A percentile compares a stretch with the other conserved stretches of the same genome.
phyloP scores from a whole-genome alignment of 306 rosid species.

The Corylus americana region DNA sequence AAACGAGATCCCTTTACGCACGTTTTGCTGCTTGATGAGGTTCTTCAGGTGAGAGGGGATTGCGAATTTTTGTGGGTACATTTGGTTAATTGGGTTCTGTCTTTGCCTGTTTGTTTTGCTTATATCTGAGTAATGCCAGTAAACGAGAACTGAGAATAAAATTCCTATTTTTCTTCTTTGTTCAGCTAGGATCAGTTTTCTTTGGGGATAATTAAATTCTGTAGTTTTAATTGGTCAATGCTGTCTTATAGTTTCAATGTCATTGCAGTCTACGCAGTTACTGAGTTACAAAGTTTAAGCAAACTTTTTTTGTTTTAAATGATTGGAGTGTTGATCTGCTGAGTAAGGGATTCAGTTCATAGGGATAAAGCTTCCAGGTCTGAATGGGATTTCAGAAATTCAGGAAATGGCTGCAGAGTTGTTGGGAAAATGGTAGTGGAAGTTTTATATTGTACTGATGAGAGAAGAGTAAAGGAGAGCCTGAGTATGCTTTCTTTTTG shows the following conservation, averaged over 20 bases:
- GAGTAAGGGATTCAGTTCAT: background rate
- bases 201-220: background rate
- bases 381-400: background rate
- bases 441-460: background rate
- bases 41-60: slow-evolving; percentile 62
- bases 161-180: background rate
- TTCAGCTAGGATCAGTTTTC: background rate
- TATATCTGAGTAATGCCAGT: background rate
- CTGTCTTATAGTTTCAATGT: background rate
- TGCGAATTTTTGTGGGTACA: slow-evolving; percentile 8
- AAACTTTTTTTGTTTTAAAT: background rate
- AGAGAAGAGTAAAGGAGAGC: background rate
- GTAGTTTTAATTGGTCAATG: background rate
- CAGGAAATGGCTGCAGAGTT: background rate
- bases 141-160: background rate
- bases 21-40: slow-evolving; percentile 93
- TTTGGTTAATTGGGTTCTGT: background rate
- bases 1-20: slow-evolving; percentile 92
- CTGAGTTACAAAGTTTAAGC: background rate
- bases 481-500: background rate
- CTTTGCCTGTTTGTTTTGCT: background rate
- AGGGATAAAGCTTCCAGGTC: background rate
- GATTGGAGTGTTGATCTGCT: background rate
- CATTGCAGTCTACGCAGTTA: background rate
- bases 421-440: background rate